Percentiles rank a stretch among this genome's conserved stretches.
phyloP scores from a whole-genome alignment of 768 basidiomycete species.

The Naganishia friedmannii region DNA sequence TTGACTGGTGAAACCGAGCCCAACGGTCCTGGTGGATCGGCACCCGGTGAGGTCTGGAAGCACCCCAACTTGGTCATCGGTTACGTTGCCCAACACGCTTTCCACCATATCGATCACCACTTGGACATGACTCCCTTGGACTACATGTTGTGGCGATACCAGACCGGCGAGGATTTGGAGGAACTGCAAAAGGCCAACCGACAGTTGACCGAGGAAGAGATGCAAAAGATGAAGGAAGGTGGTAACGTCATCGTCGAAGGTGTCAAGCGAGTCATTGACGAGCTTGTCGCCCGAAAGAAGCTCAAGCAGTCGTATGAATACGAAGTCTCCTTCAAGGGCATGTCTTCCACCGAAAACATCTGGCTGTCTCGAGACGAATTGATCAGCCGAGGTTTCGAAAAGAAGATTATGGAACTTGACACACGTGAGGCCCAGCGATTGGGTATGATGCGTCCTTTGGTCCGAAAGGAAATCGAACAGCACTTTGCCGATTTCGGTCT shows the following conservation, averaged over 20 bases:
- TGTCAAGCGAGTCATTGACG: slow-evolving; percentile 90
- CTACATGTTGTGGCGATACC: slow-evolving; percentile 99
- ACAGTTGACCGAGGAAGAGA: slow-evolving; percentile 80
- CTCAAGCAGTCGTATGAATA: slow-evolving; percentile 99
- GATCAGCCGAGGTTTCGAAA: slow-evolving; percentile 96
- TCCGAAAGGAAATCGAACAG: slow-evolving; percentile 98
- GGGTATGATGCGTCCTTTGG: slow-evolving; percentile 90
- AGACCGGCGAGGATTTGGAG: slow-evolving; percentile 97
- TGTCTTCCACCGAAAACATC: slow-evolving; percentile 96
- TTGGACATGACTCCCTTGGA: slow-evolving; percentile 98
- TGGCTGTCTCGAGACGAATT: slow-evolving; percentile 96
- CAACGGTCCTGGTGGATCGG: slow-evolving; percentile 62
- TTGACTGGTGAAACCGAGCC: slow-evolving; percentile 94
- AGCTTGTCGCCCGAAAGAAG: slow-evolving; percentile 88
- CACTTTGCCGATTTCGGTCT: slow-evolving; percentile 99
- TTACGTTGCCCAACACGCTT: slow-evolving; percentile 97
- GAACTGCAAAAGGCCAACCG: slow-evolving; percentile 90
- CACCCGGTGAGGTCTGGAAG: slow-evolving; percentile 91
- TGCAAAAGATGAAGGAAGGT: slow-evolving; percentile 95
- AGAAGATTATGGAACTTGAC: slow-evolving; percentile 97
- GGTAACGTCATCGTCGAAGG: slow-evolving; percentile 80
- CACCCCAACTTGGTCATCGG: slow-evolving; percentile 99
- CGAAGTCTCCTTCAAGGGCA: slow-evolving; percentile 89
- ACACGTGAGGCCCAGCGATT: slow-evolving; percentile 95
- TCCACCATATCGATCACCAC: slow-evolving; percentile 98